Conservation (phyloP, 2,329 filamentous ascomycete species). For the Curvularia eragrostidis region DNA sequence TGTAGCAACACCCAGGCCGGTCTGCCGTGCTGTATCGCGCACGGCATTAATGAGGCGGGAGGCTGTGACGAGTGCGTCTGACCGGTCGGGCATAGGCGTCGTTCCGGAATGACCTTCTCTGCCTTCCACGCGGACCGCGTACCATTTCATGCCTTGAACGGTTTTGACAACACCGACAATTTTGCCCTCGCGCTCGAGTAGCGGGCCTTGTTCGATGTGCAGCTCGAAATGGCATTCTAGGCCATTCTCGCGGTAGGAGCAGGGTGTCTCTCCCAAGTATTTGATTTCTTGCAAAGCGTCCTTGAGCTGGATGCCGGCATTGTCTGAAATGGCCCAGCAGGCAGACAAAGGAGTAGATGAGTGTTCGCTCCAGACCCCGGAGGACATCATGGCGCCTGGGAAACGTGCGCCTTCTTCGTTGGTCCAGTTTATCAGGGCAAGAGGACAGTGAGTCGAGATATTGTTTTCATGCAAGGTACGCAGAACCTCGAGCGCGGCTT, state of each 20-base stretch:
- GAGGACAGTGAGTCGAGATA: slow-evolving; percentile 60
- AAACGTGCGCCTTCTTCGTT: slow-evolving; percentile 83
- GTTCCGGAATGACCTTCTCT: slow-evolving; percentile 61
- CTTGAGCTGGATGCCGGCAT: slow-evolving; percentile 61
- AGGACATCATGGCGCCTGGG: slow-evolving; percentile 73
- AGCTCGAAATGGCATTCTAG: slow-evolving; percentile 80
- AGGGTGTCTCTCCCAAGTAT: slow-evolving; percentile 52
- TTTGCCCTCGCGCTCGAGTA: slow-evolving; percentile 66
- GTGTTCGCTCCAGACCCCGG: slow-evolving; percentile 71
- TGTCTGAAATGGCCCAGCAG: slow-evolving; percentile 45
- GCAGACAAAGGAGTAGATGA: slow-evolving; percentile 51
- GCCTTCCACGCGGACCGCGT: slow-evolving; percentile 40
- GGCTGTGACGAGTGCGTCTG: slow-evolving; percentile 45
- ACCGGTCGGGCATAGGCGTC: slow-evolving; percentile 68
- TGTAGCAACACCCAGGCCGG: slow-evolving; percentile 34
- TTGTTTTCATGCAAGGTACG: slow-evolving; percentile 46
- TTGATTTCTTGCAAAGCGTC: slow-evolving; percentile 40
- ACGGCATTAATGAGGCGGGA: slow-evolving; percentile 36
- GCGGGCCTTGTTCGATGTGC: slow-evolving; percentile 82
- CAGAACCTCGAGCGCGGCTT: slow-evolving; percentile 60
- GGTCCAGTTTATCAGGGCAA: slow-evolving; percentile 79
- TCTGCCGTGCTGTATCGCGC: slow-evolving; percentile 30
- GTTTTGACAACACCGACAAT: slow-evolving; percentile 73
- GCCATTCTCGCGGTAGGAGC: slow-evolving; percentile 64
- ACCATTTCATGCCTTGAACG: slow-evolving; percentile 78